Evolutionary conservation across 192 early-diverging fungal genomes (phyloP).

Genomic region (Coemansia reversa): DNA sequence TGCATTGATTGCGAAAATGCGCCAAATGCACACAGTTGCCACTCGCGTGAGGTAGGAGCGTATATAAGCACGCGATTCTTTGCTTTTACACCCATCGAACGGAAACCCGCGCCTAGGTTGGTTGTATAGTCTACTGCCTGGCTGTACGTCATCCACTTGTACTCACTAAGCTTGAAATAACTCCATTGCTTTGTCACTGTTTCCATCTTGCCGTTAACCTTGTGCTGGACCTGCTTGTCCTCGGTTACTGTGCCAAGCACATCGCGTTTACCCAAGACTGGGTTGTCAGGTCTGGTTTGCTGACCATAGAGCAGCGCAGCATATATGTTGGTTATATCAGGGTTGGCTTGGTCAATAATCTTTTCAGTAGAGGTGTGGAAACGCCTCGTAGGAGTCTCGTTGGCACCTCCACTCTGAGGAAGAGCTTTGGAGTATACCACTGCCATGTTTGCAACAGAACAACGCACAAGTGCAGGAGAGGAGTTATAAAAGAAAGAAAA

Average conservation of each 20-base stretch:
- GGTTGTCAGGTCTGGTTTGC: constrained; percentile 10
- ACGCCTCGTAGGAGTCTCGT: constrained; percentile 41
- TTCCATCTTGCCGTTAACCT: constrained; percentile 47
- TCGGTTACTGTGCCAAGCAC: constrained; percentile 46
- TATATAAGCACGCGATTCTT: constrained; percentile 62
- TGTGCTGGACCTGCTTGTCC: constrained; percentile 44
- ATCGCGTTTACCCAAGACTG: constrained; percentile 48
- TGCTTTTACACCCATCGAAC: constrained; percentile 36
- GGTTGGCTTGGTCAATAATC: constrained; percentile 36
- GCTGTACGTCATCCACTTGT: constrained; percentile 54
- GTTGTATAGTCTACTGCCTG: constrained; percentile 32
- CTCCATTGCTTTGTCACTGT: constrained; percentile 84
- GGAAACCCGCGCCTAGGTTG: constrained; percentile 35
- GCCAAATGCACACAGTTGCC: constrained; percentile 41
- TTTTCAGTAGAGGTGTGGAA: constrained; percentile 35
- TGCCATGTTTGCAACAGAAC: constrained; percentile 18
- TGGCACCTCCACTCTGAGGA: constrained; percentile 29
- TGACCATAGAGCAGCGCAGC: constrained; percentile 31
- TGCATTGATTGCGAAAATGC: constrained; percentile 65
- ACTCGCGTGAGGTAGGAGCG: constrained; percentile 62
- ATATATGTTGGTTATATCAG: constrained; percentile 39
- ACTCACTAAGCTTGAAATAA: constrained; percentile 77
- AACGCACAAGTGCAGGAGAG: not conserved
- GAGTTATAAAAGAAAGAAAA: not conserved
- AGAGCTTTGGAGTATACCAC: constrained; percentile 30